Evolutionary conservation across 495 filamentous ascomycete species (phyloP), one percentile per base, ranked within the genome.

Genomic region (Emericellopsis terricola): DNA sequence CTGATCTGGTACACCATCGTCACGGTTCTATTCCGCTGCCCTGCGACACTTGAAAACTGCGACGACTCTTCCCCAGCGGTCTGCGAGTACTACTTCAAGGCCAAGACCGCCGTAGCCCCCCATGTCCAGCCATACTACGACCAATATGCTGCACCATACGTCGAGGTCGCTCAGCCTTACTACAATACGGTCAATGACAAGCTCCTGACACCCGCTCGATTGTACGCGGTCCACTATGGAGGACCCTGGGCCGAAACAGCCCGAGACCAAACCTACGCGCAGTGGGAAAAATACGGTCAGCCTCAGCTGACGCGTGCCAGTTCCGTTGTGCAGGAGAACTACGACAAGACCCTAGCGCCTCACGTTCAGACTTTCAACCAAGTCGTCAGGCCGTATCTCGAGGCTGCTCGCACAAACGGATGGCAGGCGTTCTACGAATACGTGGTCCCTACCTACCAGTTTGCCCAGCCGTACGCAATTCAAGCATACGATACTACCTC

Each of bases 101-200:
- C 71, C 33, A 73, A 74, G 37, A 68, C 76, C 2, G 63, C 76
- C 26, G 56, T 82, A 30, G 54, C 68, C 18, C 89, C 91, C 6
- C 75, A 89, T 48, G 42, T 91, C 21, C 62, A 72, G 29, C 91
- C 91, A 15, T 94, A 94, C 56, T 96, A 94, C 50, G 60, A 86
- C 39, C 47, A 64, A 20, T 94, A 94, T 44, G 75, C 76, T 4
- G 78, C 77, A 2, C 83, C 80, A 9, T 83, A 93, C 43, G 70
- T 93, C 31, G 70, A 84, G n/a, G 46, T 67, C 16, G 78, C 68
- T 17, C 68, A 69, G 20, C 85, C 85, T 0, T 91, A 93, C 49
- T 71, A 79, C 41, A 43, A 73, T 9, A 59, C 62, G 2, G 49
- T 85, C 41, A 71, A 89, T 40, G 52, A 70, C 34, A 55, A 64